Conservation (phyloP, 106 monocot genomes). For the Agapanthus africanus region DNA sequence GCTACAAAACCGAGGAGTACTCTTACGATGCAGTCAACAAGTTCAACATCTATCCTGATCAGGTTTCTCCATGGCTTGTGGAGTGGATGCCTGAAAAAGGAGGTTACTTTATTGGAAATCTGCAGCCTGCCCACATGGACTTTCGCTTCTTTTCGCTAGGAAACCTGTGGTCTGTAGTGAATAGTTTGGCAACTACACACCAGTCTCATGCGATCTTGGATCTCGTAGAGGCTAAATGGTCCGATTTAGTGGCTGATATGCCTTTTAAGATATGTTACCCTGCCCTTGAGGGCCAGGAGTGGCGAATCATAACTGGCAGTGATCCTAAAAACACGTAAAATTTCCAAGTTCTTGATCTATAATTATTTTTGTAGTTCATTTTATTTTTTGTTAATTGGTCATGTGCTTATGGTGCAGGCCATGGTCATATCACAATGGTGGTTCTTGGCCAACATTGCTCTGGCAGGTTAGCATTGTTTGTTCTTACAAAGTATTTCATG, state of each 20-base stretch:
- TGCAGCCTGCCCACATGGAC: constrained; percentile 99
- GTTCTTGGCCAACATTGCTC: constrained; percentile 97
- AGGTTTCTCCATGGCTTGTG: constrained; percentile 90
- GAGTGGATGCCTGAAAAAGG: constrained; percentile 96
- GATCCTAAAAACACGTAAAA: constrained; percentile 97
- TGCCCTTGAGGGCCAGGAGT: constrained; percentile 90
- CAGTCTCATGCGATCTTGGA: constrained; percentile 97
- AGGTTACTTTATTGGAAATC: constrained; percentile 91
- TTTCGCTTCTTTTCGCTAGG: constrained; percentile 98
- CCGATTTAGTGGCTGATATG: constrained; percentile 95
- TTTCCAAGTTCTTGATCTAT: background rate
- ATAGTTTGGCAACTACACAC: constrained; percentile 67
- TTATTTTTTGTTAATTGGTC: constrained; percentile 1
- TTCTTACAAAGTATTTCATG: too few species aligned
- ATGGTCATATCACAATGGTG: constrained; percentile 99
- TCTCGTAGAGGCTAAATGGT: constrained; percentile 88
- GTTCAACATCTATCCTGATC: constrained; percentile 99
- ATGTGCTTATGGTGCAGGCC: constrained; percentile 44
- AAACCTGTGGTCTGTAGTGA: constrained; percentile 86
- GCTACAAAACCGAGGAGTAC: constrained; percentile 98
- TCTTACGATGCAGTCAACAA: constrained; percentile 98
- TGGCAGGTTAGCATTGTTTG: constrained; percentile 72
- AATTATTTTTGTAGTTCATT: background rate
- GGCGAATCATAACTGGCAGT: constrained; percentile 93
- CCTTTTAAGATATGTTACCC: constrained; percentile 99